phyloP scores from a whole-genome alignment of 441 rosid species.

The Pelargonium cotyledonis region DNA sequence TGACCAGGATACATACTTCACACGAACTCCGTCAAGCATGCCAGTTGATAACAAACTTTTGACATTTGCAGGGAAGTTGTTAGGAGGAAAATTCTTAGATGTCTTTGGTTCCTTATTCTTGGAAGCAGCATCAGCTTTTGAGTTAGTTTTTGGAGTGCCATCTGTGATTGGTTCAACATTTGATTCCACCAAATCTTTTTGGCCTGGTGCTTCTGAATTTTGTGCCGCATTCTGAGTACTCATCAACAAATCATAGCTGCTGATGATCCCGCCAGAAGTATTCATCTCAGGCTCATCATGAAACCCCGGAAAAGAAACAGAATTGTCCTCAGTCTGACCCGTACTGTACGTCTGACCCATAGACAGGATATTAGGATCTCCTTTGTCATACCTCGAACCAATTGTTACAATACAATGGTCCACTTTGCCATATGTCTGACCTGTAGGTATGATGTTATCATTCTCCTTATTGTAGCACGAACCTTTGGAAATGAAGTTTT shows the following conservation, averaged over 20 bases:
- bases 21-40: slow-evolving; percentile 70
- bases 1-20: slow-evolving; percentile 59
- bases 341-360: slow-evolving; percentile 28
- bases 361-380: slow-evolving; percentile 26
- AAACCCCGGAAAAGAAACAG: slow-evolving; percentile 53
- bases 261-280: slow-evolving; percentile 36
- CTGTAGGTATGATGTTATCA: slow-evolving; percentile 28
- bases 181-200: slow-evolving; percentile 32
- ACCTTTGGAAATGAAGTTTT: slow-evolving; percentile 36
- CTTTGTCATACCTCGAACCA: slow-evolving; percentile 28
- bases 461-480: slow-evolving; percentile 37
- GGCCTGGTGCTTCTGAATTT: slow-evolving; percentile 31
- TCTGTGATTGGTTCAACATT: slow-evolving; percentile 25
- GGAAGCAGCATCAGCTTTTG: slow-evolving; percentile 38
- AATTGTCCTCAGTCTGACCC: slow-evolving; percentile 22
- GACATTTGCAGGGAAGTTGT: slow-evolving; percentile 71
- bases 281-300: slow-evolving; percentile 45
- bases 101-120: slow-evolving; percentile 50
- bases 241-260: slow-evolving; percentile 46
- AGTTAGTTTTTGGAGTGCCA: slow-evolving; percentile 31
- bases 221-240: slow-evolving; percentile 32
- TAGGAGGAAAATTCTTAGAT: slow-evolving; percentile 53
- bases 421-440: slow-evolving; percentile 38
- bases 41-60: slow-evolving; percentile 78
- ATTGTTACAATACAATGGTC: slow-evolving; percentile 35